Evolutionary conservation across 768 basidiomycete genomes (phyloP).

Genomic region (Podaxis pistillaris): DNA sequence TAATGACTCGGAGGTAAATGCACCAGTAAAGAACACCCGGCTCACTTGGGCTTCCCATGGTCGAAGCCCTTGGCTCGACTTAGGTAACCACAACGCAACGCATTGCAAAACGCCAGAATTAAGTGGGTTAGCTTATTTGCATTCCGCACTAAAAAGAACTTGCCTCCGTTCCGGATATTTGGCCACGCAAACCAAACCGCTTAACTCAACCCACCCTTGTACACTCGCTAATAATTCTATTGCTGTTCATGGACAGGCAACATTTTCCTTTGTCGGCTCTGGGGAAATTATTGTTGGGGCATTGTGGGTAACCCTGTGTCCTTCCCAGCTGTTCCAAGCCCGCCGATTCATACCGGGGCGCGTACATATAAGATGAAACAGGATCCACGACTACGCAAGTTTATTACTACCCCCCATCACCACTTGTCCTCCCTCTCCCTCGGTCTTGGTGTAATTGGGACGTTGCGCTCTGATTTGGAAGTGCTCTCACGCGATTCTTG

Average conservation of each 20-base stretch:
- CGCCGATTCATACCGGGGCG: constrained; percentile 7
- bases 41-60: not conserved
- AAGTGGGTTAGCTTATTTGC: not conserved
- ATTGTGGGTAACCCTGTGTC: constrained; percentile 10
- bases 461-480: not conserved
- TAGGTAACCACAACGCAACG: constrained; percentile 8
- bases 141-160: not conserved
- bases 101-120: constrained; percentile 7
- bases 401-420: not conserved
- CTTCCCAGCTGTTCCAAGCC: constrained; percentile 10
- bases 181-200: constrained; percentile 10
- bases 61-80: constrained; percentile 5
- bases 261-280: constrained; percentile 11
- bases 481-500: not conserved
- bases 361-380: constrained; percentile 13
- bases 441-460: not conserved
- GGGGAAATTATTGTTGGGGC: not conserved
- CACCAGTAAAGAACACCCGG: not conserved
- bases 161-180: constrained; percentile 4
- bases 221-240: constrained; percentile 4
- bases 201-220: constrained; percentile 6
- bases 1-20: not conserved
- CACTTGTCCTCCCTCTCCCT: not conserved
- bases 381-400: not conserved
- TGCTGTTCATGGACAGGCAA: constrained; percentile 5